phyloP scores from a whole-genome alignment of 805 yeast species.

The Ogataea ganodermae region DNA sequence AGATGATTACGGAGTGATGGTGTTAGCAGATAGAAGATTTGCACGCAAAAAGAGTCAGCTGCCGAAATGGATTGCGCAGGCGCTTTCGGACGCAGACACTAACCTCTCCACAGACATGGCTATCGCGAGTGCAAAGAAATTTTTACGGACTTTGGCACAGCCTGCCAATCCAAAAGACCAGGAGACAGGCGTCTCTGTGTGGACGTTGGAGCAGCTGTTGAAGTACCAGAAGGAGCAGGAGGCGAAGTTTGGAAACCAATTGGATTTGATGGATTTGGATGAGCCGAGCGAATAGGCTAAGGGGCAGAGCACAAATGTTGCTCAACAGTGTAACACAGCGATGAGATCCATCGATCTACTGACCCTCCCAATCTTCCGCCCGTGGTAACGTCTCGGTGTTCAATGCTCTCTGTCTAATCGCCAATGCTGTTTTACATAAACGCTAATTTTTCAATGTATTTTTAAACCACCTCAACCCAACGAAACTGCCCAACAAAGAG shows the following conservation, averaged over 20 bases:
- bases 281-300: slow-evolving; percentile 26
- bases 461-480: too few species aligned
- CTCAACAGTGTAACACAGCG: too few species aligned
- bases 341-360: too few species aligned
- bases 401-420: too few species aligned
- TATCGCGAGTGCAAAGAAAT: slow-evolving; percentile 88
- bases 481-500: too few species aligned
- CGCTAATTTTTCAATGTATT: too few species aligned
- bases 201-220: slow-evolving; percentile 75
- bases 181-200: slow-evolving; percentile 85
- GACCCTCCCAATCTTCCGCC: too few species aligned
- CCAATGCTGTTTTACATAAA: too few species aligned
- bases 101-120: slow-evolving; percentile 98
- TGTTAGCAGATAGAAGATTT: slow-evolving; percentile 91
- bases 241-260: slow-evolving; percentile 15
- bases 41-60: slow-evolving; percentile 81
- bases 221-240: slow-evolving; percentile 57
- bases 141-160: slow-evolving; percentile 90
- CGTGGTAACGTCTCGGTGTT: too few species aligned
- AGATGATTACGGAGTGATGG: slow-evolving; percentile 99
- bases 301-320: too few species aligned
- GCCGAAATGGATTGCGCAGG: slow-evolving; percentile 98
- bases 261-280: slow-evolving; percentile 32
- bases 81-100: slow-evolving; percentile 84
- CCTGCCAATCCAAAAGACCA: slow-evolving; percentile 87